Evolutionary conservation across 371 early-diverging fungal genomes (phyloP).

Genomic region (Coemansia sp.): DNA sequence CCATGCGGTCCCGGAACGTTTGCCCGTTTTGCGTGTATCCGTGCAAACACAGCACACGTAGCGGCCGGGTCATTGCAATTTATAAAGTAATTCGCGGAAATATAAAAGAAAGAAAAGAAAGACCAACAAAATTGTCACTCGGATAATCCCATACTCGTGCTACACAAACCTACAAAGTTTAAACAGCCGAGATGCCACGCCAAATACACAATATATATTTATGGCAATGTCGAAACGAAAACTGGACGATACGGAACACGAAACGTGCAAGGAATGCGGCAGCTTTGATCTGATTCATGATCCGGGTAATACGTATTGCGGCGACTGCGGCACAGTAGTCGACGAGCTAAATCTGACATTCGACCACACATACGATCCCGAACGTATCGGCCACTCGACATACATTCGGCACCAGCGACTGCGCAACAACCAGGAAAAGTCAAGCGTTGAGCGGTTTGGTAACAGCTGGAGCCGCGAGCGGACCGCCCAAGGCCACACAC

Average conservation of each 20-base stretch:
- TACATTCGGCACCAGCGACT: conserved; percentile 8
- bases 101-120: too few relatives aligned
- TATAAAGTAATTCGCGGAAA: background rate
- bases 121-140: too few relatives aligned
- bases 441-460: background rate
- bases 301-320: conserved; percentile 24
- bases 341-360: conserved; percentile 13
- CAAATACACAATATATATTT: background rate
- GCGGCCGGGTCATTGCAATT: background rate
- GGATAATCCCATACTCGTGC: too few relatives aligned
- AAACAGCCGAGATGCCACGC: background rate
- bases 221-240: background rate
- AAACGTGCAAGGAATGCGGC: conserved; percentile 18
- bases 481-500: background rate
- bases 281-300: conserved; percentile 1
- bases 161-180: background rate
- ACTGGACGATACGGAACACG: background rate
- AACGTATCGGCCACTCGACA: background rate
- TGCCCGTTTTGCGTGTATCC: conserved; percentile 39
- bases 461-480: conserved; percentile 16
- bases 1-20: conserved; percentile 35
- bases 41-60: conserved; percentile 38
- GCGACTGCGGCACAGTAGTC: conserved; percentile 27
- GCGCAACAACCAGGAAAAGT: background rate
- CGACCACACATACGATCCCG: conserved; percentile 10